Percentiles rank a stretch among this genome's conserved stretches.
Conservation (phyloP, 768 basidiomycete genomes). For the Xanthoconium purpureum region DNA sequence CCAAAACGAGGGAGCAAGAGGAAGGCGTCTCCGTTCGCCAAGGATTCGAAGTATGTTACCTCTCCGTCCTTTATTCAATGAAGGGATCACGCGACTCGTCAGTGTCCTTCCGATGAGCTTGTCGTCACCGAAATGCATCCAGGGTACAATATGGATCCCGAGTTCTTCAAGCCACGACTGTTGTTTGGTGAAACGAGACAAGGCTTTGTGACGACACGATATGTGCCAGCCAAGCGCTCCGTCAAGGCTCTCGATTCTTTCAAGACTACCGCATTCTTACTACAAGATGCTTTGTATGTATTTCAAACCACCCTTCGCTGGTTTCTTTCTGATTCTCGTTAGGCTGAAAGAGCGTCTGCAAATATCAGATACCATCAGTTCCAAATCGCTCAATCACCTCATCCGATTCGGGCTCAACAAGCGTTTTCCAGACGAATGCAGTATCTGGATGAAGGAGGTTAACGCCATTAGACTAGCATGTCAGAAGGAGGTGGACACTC, state of each 20-base stretch:
- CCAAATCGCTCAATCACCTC: conserved; percentile 30
- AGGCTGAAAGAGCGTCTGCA: conserved; percentile 28
- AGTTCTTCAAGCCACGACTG: conserved; percentile 30
- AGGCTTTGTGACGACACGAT: conserved; percentile 36
- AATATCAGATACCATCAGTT: conserved; percentile 21
- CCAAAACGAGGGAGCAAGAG: conserved; percentile 55
- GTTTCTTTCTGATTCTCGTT: not conserved
- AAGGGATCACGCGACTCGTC: not conserved
- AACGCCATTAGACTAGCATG: not conserved
- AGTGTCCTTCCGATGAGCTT: conserved; percentile 23
- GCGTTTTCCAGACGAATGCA: conserved; percentile 26
- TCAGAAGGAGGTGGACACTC: not conserved
- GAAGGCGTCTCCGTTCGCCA: conserved; percentile 43
- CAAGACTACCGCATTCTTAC: conserved; percentile 11
- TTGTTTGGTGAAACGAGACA: conserved; percentile 41
- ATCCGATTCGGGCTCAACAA: conserved; percentile 30
- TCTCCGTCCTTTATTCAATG: not conserved
- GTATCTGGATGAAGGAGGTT: conserved; percentile 23
- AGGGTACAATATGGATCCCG: conserved; percentile 21
- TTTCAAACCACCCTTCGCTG: not conserved
- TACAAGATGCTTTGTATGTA: conserved; percentile 27
- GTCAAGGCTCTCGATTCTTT: conserved; percentile 2
- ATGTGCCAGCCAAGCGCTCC: conserved; percentile 20
- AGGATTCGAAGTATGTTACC: conserved; percentile 43
- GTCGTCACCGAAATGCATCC: conserved; percentile 14